These are phyloP conservation scores for Isabelozyma heimii DNA, from an alignment of 805 yeast species.

Conservation along the genomic window DNA sequence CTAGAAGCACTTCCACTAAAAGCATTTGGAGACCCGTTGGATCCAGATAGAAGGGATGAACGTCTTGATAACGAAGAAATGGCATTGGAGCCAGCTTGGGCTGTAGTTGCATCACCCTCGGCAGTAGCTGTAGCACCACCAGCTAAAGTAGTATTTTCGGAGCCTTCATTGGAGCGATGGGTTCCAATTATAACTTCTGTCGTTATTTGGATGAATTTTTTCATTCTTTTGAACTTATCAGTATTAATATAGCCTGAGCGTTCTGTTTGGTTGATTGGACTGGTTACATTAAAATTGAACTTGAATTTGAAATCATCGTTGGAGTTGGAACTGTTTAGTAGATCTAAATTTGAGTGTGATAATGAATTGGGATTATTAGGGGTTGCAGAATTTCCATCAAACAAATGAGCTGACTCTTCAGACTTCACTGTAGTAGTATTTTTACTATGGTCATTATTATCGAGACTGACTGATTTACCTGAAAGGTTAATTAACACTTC, in stretches of 20 bases:
- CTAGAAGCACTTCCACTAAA: not conserved
- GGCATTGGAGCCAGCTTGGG: not conserved
- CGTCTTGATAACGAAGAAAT: constrained; percentile 5
- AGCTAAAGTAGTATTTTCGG: constrained; percentile 5
- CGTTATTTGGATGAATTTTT: constrained; percentile 77
- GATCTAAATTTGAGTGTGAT: not conserved
- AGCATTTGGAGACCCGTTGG: constrained; percentile 6
- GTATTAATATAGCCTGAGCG: constrained; percentile 63
- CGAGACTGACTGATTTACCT: constrained; percentile 46
- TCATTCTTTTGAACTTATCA: constrained; percentile 70
- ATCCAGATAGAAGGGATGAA: constrained; percentile 5
- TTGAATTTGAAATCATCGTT: constrained; percentile 18
- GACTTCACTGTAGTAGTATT: not conserved
- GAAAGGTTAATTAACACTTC: constrained; percentile 83
- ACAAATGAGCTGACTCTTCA: not conserved
- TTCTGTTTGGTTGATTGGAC: constrained; percentile 24
- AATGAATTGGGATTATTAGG: not conserved
- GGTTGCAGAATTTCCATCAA: not conserved
- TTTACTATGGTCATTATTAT: constrained; percentile 13
- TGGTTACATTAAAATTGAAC: constrained; percentile 18
- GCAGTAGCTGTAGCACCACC: not conserved
- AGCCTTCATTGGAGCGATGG: constrained; percentile 34
- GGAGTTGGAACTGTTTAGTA: constrained; percentile 3
- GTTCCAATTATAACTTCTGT: constrained; percentile 83
- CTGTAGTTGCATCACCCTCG: not conserved